Conservation (phyloP, 805 yeast genomes). For the Candida tallmaniae region DNA sequence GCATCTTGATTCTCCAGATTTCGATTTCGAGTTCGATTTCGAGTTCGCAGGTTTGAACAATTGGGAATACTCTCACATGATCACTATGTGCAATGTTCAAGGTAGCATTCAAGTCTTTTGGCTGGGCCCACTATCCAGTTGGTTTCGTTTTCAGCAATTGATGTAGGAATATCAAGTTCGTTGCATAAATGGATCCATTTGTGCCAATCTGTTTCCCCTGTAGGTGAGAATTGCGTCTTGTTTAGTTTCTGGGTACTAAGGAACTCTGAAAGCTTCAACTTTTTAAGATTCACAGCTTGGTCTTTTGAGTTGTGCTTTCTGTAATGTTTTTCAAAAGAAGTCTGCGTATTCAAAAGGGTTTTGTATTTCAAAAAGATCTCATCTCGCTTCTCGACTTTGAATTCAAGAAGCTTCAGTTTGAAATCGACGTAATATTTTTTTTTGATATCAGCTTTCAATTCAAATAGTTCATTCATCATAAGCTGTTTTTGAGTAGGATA, state of each 20-base stretch:
- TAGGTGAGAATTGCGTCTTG: background rate
- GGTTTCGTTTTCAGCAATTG: conserved; percentile 20
- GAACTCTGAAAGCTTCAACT: conserved; percentile 20
- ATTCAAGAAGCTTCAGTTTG: conserved; percentile 10
- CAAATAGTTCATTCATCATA: conserved; percentile 24
- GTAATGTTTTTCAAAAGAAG: conserved; percentile 25
- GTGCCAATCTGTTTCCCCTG: conserved; percentile 15
- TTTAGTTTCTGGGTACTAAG: conserved; percentile 7
- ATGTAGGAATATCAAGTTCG: conserved; percentile 13
- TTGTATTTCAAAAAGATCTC: conserved; percentile 23
- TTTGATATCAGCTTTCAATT: conserved; percentile 24
- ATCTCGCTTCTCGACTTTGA: conserved; percentile 13
- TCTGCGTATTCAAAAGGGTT: conserved; percentile 23
- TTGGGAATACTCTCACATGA: no score
- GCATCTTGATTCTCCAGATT: conserved; percentile 8
- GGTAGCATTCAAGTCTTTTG: conserved; percentile 29
- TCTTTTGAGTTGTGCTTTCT: conserved; percentile 8
- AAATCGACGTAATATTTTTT: conserved; percentile 25
- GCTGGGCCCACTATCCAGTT: conserved; percentile 40
- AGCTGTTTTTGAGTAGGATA: conserved; percentile 15
- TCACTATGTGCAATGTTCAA: conserved; percentile 5
- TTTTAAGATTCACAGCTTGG: conserved; percentile 24
- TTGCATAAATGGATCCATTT: conserved; percentile 30
- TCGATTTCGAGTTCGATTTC: no score
- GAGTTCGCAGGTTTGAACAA: no score